A percentile compares a stretch with the other conserved stretches of the same genome.
phyloP scores from a whole-genome alignment of 2,329 filamentous ascomycete species.

The Hymenoscyphus fraxineus region DNA sequence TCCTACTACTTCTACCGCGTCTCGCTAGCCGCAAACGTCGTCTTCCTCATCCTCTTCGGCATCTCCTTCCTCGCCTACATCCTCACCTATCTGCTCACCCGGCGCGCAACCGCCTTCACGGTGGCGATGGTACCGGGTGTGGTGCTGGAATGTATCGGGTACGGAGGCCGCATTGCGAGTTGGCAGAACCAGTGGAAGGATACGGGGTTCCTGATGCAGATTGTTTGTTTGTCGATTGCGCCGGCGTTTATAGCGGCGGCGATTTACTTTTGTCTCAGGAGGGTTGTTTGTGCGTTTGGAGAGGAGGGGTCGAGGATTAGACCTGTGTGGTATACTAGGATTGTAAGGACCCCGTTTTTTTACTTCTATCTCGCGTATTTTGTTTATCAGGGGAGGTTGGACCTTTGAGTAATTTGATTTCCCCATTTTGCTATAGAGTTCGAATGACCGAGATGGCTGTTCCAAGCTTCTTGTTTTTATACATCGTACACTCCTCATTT shows the following conservation, averaged over 20 bases:
- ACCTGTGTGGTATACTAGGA: conserved; percentile 36
- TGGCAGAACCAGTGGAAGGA: conserved; percentile 50
- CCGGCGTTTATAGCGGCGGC: conserved; percentile 62
- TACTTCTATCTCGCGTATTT: too few relatives aligned
- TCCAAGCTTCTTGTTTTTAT: too few relatives aligned
- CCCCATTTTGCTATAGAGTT: too few relatives aligned
- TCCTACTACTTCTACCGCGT: conserved; percentile 53
- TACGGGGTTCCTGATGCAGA: conserved; percentile 51
- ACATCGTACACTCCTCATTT: too few relatives aligned
- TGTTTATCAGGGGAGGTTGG: background rate
- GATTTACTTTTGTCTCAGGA: conserved; percentile 58
- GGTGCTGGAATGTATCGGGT: conserved; percentile 55
- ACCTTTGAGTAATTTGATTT: too few relatives aligned
- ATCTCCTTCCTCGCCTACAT: conserved; percentile 42
- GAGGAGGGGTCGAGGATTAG: conserved; percentile 46
- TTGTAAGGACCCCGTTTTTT: conserved; percentile 38
- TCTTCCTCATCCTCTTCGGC: conserved; percentile 49
- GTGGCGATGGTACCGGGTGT: conserved; percentile 52
- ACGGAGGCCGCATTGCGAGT: conserved; percentile 54
- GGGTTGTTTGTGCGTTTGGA: conserved; percentile 47
- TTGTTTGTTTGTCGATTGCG: conserved; percentile 59
- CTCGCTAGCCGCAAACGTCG: conserved; percentile 48
- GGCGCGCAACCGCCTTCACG: conserved; percentile 48
- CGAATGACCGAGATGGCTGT: too few relatives aligned
- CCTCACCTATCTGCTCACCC: conserved; percentile 40